Percentiles rank a stretch among this genome's conserved stretches.
phyloP scores from a whole-genome alignment of 2,329 filamentous ascomycete genomes.

The Calcarisporium arbuscula region DNA sequence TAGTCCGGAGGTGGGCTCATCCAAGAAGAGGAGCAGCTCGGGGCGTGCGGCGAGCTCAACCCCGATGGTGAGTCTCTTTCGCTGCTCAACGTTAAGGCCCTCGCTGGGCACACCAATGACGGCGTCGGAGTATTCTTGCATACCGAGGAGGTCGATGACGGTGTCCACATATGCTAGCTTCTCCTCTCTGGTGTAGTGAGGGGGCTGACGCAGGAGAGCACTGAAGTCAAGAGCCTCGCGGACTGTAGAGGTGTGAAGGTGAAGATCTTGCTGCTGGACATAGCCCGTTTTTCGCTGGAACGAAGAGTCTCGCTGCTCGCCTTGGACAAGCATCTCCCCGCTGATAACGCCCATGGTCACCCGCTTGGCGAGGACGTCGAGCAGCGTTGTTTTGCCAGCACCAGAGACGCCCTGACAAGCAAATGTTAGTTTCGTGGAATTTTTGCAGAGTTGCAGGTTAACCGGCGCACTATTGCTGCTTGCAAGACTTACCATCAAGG shows the following conservation, averaged over 20 bases:
- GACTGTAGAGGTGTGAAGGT: slow-evolving; percentile 38
- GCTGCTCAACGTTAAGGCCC: slow-evolving; percentile 42
- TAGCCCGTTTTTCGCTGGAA: slow-evolving; percentile 83
- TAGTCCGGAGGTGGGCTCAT: slow-evolving; percentile 49
- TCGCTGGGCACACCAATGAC: slow-evolving; percentile 41
- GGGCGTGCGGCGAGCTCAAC: slow-evolving; percentile 38
- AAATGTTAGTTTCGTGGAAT: too few species aligned
- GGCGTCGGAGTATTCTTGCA: slow-evolving; percentile 49
- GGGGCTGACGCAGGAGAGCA: slow-evolving; percentile 39
- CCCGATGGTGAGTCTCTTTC: slow-evolving; percentile 46
- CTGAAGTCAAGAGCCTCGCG: slow-evolving; percentile 30
- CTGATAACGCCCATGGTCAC: slow-evolving; percentile 75
- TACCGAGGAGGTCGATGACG: slow-evolving; percentile 47
- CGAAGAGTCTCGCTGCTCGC: slow-evolving; percentile 58
- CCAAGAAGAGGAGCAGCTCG: slow-evolving; percentile 44
- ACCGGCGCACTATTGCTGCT: too few species aligned
- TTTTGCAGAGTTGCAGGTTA: too few species aligned
- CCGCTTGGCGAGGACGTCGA: slow-evolving; percentile 30
- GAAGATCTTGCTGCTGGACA: slow-evolving; percentile 70
- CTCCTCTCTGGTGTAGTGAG: slow-evolving; percentile 34
- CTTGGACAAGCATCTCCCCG: slow-evolving; percentile 62
- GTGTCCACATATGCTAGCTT: slow-evolving; percentile 48
- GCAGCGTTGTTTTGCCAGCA: background rate
- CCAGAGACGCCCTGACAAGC: too few species aligned
- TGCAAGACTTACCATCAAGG: too few species aligned